These are phyloP conservation scores for Friedmanniomyces endolithicus DNA, from an alignment of 495 filamentous ascomycete species.

Conservation along the genomic window DNA sequence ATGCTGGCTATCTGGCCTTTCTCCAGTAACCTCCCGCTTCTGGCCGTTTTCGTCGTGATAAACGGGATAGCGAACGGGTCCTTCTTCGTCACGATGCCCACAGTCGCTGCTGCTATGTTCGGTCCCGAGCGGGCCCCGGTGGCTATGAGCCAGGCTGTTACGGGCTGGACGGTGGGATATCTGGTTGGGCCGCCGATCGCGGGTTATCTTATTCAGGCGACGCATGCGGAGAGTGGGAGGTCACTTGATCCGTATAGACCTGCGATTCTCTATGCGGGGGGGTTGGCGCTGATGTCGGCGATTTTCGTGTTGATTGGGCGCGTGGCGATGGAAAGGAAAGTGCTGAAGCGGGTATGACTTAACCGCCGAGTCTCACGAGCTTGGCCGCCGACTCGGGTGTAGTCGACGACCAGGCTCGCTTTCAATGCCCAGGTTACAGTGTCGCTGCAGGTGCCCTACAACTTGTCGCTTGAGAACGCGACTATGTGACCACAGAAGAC, in stretches of 20 bases:
- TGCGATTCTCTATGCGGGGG: slow-evolving; percentile 1
- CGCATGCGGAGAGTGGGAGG: not conserved
- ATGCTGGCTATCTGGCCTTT: slow-evolving; percentile 5
- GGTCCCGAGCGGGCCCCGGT: not conserved
- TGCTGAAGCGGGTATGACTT: not conserved
- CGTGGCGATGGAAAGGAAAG: not conserved
- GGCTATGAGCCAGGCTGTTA: not conserved
- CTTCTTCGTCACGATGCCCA: slow-evolving; percentile 1
- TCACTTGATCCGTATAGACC: slow-evolving; percentile 1
- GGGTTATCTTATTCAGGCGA: not conserved
- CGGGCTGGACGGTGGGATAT: not conserved
- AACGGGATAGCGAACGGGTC: not conserved
- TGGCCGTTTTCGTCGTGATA: not conserved
- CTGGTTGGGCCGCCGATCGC: not conserved
- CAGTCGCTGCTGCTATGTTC: not conserved
- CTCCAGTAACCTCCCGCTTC: not conserved
- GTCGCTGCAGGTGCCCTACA: no score
- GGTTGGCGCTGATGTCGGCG: not conserved
- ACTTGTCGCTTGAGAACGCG: no score
- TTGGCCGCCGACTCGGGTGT: no score
- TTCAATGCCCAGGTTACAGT: no score
- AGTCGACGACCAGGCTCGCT: no score
- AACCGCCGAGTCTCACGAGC: no score
- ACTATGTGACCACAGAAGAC: no score
- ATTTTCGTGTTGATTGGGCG: not conserved